Percentiles rank a stretch among this genome's conserved stretches.
Evolutionary conservation across 1,139 yeast species (phyloP).

Genomic region (Yamadazyma spencermartinsiae): DNA sequence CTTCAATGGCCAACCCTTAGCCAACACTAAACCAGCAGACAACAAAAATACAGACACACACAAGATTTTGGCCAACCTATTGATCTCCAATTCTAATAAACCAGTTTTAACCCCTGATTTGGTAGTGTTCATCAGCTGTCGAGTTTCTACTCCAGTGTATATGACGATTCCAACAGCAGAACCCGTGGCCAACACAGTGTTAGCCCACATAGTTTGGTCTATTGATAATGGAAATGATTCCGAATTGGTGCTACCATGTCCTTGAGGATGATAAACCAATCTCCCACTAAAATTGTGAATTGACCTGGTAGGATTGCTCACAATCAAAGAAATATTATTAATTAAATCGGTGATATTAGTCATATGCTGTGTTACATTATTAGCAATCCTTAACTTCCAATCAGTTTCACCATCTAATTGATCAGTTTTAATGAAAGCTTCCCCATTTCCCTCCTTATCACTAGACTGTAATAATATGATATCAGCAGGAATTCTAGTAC

Average conservation of each 20-base stretch:
- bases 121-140: constrained; percentile 93
- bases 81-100: constrained; percentile 85
- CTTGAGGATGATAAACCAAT: constrained; percentile 44
- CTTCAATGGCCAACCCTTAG: constrained; percentile 68
- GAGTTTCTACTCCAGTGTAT: constrained; percentile 90
- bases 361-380: constrained; percentile 65
- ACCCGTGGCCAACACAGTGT: constrained; percentile 94
- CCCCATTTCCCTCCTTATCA: constrained; percentile 69
- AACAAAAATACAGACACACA: constrained; percentile 84
- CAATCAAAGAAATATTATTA: constrained; percentile 54
- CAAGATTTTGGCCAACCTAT: constrained; percentile 80
- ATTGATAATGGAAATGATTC: constrained; percentile 69
- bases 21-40: constrained; percentile 73
- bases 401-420: constrained; percentile 99
- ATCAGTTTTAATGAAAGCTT: constrained; percentile 92
- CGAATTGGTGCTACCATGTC: constrained; percentile 21
- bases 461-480: constrained; percentile 81
- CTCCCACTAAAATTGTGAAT: constrained; percentile 83
- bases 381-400: constrained; percentile 89
- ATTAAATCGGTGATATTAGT: constrained; percentile 37
- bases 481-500: constrained; percentile 90
- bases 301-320: constrained; percentile 77
- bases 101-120: constrained; percentile 90
- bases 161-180: constrained; percentile 83
- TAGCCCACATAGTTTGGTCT: constrained; percentile 97